Evolutionary conservation across 2,329 filamentous ascomycete genomes (phyloP), one percentile per base, ranked within the genome.

Genomic region (Colletotrichum eremochloae): DNA sequence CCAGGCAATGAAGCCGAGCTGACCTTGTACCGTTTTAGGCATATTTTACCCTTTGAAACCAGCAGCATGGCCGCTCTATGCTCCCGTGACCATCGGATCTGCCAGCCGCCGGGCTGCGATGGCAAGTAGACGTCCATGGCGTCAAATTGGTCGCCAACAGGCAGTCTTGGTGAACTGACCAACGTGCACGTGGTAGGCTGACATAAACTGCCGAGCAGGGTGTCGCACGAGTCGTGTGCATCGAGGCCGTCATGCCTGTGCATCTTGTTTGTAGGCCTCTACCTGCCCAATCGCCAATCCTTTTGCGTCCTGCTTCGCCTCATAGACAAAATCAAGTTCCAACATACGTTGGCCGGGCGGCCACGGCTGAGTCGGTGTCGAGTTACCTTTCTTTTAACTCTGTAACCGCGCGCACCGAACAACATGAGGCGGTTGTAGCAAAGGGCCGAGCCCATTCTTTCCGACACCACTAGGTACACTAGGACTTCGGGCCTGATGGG

Each of bases 1-100:
- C 46, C 44, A 18, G 15, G 52, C 36, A 55, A 65, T 3, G 33
- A 50, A 71, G 55, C 8, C 38, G 55, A 33, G 40, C 63, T 61
- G 29, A 36, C 36, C 57, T 15, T 24, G 20, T 58, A 24, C 20
- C 20, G n/a, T 29, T 29, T 20, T 20, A 24, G 12, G 29, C 40
- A 46, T 46, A 8, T 44, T 40, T 44, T 15, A n/a, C 29, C 3
- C 42, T 33, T 12, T 48, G 40, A 42, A 12, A 42, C 29, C 58
- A 61, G 46, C 9, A 18, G 60, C 20, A 63, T 50, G 44, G 20
- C 15, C 5, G 2, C 36, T 38, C 11, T 50, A 20, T 36, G 42
- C 40, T 48, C n/a, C 31, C 18, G 15, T 33, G 31, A 29, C 42
- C 29, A 48, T 29, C 42, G 29, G 31, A 12, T 31, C 20, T 46